These are phyloP conservation scores for Chytridium lagenaria DNA, from an alignment of 371 early-diverging fungal species.

Conservation along the genomic window DNA sequence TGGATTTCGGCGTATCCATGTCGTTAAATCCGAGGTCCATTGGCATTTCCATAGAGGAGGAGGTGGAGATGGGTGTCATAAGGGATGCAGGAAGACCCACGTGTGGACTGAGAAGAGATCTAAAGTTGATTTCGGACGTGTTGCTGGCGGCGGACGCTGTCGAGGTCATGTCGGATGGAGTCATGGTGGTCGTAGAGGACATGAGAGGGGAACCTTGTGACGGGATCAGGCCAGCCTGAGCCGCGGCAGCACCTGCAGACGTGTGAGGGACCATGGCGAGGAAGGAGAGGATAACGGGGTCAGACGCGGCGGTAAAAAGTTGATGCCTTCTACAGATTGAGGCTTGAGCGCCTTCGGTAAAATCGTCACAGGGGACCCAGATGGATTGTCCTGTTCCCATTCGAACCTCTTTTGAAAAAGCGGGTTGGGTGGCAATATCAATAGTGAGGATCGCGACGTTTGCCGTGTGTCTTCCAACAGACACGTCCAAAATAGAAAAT, in stretches of 20 bases:
- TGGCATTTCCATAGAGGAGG: too few species aligned
- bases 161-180: not conserved
- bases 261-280: constrained; percentile 4
- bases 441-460: not conserved
- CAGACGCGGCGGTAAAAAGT: not conserved
- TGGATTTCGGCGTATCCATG: not conserved
- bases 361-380: constrained; percentile 17
- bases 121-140: too few species aligned
- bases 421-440: not conserved
- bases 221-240: not conserved
- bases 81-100: too few species aligned
- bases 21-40: constrained; percentile 3
- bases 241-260: constrained; percentile 12
- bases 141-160: too few species aligned
- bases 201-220: not conserved
- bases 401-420: constrained; percentile 16
- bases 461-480: constrained; percentile 46
- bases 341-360: constrained; percentile 12
- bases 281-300: constrained; percentile 4
- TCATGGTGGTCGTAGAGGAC: not conserved
- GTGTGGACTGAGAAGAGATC: too few species aligned
- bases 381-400: not conserved
- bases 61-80: too few species aligned
- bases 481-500: constrained; percentile 62
- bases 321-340: not conserved